A percentile compares a stretch with the other conserved stretches of the same genome.
phyloP scores from a whole-genome alignment of 2,329 filamentous ascomycete species.

The Fusarium sambucinum region DNA sequence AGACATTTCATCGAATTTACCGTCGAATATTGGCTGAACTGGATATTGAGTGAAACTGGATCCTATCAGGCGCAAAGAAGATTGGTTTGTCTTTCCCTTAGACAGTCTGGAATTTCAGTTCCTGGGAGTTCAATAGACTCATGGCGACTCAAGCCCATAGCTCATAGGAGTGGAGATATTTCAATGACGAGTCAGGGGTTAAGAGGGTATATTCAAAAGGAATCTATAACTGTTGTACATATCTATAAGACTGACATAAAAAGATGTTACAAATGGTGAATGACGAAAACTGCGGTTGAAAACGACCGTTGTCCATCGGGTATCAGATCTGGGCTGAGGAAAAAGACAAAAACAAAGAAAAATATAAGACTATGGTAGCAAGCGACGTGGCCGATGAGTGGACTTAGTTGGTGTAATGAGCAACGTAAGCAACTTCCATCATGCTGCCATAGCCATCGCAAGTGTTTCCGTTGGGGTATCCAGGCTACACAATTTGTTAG shows the following conservation, averaged over 20 bases:
- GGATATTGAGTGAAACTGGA: too few species aligned
- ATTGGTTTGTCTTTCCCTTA: fast-evolving
- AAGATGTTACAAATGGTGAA: neutral
- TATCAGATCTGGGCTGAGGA: neutral
- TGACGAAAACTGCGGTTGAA: fast-evolving
- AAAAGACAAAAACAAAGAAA: neutral
- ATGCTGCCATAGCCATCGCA: conserved; percentile 58
- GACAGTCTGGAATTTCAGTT: neutral
- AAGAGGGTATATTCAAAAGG: neutral
- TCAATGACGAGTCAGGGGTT: fast-evolving
- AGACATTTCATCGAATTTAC: neutral
- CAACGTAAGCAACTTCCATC: conserved; percentile 64
- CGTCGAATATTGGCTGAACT: fast-evolving
- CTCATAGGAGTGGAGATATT: too few species aligned
- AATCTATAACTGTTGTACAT: neutral
- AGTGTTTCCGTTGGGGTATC: conserved; percentile 59
- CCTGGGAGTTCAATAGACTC: fast-evolving
- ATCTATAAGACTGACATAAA: neutral
- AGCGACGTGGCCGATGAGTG: fast-evolving
- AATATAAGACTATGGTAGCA: neutral
- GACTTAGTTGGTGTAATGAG: conserved; percentile 49
- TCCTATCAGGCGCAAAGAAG: neutral
- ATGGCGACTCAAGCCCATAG: too few species aligned
- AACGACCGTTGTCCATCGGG: neutral
- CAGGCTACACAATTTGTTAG: conserved; percentile 53